Evolutionary conservation across 2,329 filamentous ascomycete genomes (phyloP), one percentile per base, ranked within the genome.

Genomic region (Alternaria atra): DNA sequence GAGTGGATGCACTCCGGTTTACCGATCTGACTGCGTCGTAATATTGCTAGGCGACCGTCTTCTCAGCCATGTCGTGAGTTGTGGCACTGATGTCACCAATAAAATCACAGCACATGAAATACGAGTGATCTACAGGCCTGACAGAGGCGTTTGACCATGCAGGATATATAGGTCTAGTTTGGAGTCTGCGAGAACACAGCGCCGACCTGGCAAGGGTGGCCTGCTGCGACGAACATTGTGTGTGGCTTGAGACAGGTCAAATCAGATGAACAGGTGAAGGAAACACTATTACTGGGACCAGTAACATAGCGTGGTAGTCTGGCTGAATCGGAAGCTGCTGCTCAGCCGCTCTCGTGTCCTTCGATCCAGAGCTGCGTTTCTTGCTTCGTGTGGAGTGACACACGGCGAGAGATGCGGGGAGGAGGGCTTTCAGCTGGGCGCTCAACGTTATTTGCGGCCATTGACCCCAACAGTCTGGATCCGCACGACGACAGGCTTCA

Each of bases 71-170:
- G 60, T 63, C 57, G 63, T 66, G 61, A 58, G 60, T 44, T 64
- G 67, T 70, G 65, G 69, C 69, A 72, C 67, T 61, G 54, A 40
- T 58, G 9, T 64, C 57, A 51, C 70, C 73, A 73, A 77, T 74
- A 62, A 60, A 52, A 64, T 52, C 39, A 40, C 37, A 55, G 52
- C 23, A 35, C 15, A 60, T 56, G 60, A 51, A 61, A 66, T 60
- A 64, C 61, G 58, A 58, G 60, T 60, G 63, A 60, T 63, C 54
- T 59, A 53, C 60, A 65, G 66, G 63, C 63, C 60, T 61, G 65
- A 57, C 27, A 57, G 47, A 55, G 54, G 61, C 54, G 60, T 66
- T 58, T n/a, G 61, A 32, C 37, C 53, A 55, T 59, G 59, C 46
- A 47, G 48, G 48, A 52, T 43, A 52, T 43, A 34, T 37, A 51